Conservation (phyloP, 192 early-diverging fungal genomes). For the Hyaloraphidium curvatum region DNA sequence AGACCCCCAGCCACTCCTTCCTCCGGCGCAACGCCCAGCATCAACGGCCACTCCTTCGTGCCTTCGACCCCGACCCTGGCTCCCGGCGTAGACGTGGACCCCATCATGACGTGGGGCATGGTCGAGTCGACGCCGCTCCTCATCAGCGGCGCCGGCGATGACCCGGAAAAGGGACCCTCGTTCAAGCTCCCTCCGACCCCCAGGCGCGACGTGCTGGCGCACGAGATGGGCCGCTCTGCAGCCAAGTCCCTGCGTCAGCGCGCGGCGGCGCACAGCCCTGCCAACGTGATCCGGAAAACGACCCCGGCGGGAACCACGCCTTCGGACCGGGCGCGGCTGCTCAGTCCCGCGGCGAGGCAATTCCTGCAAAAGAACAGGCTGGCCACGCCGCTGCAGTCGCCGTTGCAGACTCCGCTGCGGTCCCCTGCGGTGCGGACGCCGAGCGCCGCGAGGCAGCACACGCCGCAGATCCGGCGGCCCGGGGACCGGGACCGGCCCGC, state of each 20-base stretch:
- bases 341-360: neutral
- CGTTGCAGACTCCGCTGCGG: no score
- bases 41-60: conserved; percentile 40
- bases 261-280: neutral
- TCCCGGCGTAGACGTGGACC: conserved; percentile 36
- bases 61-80: conserved; percentile 41
- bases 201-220: conserved; percentile 38
- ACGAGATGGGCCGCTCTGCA: conserved; percentile 39
- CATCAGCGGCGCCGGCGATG: conserved; percentile 24
- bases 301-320: neutral
- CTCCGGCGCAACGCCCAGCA: conserved; percentile 31
- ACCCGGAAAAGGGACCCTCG: conserved; percentile 11
- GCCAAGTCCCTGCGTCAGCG: conserved; percentile 13
- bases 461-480: no score
- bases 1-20: no score
- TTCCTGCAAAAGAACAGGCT: no score
- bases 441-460: no score
- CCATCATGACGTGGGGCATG: conserved; percentile 69
- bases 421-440: no score
- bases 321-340: neutral
- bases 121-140: conserved; percentile 63
- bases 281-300: neutral
- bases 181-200: conserved; percentile 43
- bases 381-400: no score
- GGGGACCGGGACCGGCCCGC: no score